Base-by-base conservation (phyloP, 768 basidiomycete species). In the Obba rivulosa region DNA sequence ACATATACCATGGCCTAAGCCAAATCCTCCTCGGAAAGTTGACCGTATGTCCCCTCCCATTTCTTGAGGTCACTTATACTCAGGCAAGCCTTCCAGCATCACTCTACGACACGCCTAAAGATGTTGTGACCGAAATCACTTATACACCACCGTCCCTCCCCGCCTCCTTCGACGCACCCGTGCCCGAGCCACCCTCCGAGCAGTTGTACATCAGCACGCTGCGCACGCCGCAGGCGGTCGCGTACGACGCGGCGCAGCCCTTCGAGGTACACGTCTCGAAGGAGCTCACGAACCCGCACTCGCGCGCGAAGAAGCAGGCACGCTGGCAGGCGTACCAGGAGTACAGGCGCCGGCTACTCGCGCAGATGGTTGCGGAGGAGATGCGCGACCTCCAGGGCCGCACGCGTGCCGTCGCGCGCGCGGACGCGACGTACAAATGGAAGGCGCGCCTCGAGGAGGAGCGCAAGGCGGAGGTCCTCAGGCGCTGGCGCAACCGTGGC, bases 271-370 rank as follows among this genome's bases (percentile, higher is more conserved):
- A 80, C 59, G 66, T 92, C 48, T 61, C 69, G 39, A 76, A 76
- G 52, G 90, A 92, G 59, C 77, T 92, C 34, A 74, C 86, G 22
- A 90, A 91, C 63, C 88, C 88, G 21, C 84, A 90, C 59, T 80
- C 85, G 11, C 82, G 87, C 17, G 85, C 88, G 8, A 90, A 87
- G 72, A 90, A 87, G 63, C 82, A 86, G 58, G 70, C 71, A 42
- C 79, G 90, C 53, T 92, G 85, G 85, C 79, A 86, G 62, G 71
- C 70, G 3, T 75, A 73, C 54, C 73, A 75, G 53, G 55, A 62
- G 16, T 69, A 73, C 52, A 75, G 73, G 59, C 69, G 74, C 38
- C 63, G 66, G 17, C 67, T 85, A 46, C 69, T 84, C 41, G 69
- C 74, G 50, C 67, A 79, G 52, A 77, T 79, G 54, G 68, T 81